Evolutionary conservation across 1,284 basidiomycete genomes (phyloP).

Genomic region (Schizopora paradoxa): DNA sequence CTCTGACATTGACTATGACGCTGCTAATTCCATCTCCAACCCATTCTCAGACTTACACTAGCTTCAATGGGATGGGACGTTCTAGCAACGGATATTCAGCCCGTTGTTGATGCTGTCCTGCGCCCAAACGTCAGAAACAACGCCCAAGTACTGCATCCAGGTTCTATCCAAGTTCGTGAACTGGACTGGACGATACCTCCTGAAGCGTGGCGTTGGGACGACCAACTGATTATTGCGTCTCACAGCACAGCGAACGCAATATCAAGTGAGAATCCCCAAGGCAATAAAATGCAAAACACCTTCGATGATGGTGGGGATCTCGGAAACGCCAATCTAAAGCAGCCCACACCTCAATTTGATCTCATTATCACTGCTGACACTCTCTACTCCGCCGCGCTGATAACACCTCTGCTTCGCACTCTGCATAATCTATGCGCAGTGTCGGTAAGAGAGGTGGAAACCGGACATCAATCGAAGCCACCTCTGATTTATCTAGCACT

Average conservation of each 20-base stretch:
- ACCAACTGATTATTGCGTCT: constrained; percentile 29
- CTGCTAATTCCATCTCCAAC: constrained; percentile 13
- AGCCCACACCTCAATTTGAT: constrained; percentile 55
- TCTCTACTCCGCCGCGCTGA: constrained; percentile 62
- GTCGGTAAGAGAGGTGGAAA: constrained; percentile 22
- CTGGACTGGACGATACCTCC: constrained; percentile 61
- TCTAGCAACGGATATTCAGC: constrained; percentile 72
- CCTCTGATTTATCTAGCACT: constrained; percentile 58
- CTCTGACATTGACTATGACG: constrained; percentile 11
- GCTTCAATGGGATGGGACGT: constrained; percentile 71
- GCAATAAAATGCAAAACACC: background rate
- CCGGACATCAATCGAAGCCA: background rate
- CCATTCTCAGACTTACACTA: constrained; percentile 52
- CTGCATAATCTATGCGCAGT: constrained; percentile 46
- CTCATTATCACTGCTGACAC: constrained; percentile 85
- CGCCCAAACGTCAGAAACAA: constrained; percentile 58
- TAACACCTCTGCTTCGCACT: constrained; percentile 68
- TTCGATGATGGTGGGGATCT: constrained; percentile 18
- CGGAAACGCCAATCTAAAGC: constrained; percentile 12
- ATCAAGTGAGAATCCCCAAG: constrained; percentile 4
- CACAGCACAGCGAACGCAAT: background rate
- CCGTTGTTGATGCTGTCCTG: constrained; percentile 67
- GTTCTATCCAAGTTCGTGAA: constrained; percentile 45
- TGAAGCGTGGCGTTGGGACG: constrained; percentile 50
- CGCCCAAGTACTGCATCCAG: constrained; percentile 26